Base-by-base conservation (phyloP, 169 alveolate genomes). In the Cryptosporidium andersoni region DNA sequence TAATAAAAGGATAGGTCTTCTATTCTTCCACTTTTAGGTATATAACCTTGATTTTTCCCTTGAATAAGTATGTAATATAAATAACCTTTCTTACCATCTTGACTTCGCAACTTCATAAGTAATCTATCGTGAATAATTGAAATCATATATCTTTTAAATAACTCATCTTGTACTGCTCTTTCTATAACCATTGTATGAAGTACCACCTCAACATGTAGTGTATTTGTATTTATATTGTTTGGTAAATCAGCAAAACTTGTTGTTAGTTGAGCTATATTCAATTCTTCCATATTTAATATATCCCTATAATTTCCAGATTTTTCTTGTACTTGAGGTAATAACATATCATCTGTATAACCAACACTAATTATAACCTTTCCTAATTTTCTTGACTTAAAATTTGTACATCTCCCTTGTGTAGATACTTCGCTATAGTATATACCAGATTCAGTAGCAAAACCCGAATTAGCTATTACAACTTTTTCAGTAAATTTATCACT, bases 271-370 rank as follows among this genome's bases (percentile, higher is more conserved):
- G 85, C 43, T 7, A n/a, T 74, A 62, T 74, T 74, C 5, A 74
- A 63, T 3, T 74, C 85, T 3, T 74, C 85, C 74, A 74, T 9
- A n/a, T 43, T 74, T 7, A 43, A 45, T 7, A 64, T 68, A 16
- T 74, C 55, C 11, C 74, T 74, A 48, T 74, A 74, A 34, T 56
- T 39, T 3, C 12, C 12, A 45, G 52, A 58, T 4, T 37, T 4
- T 7, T 58, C 36, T 42, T 58, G 55, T 25, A 74, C 47, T 48
- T 74, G 85, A 5, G 85, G 85, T 7, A 58, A 58, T 4, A 74
- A 34, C 85, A 74, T 74, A 12, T 74, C 85, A 3, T 58, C 62
- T n/a, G 85, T 74, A 43, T 58, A 74, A 3, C 85, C 85, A 34
- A 74, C 48, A n/a, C 60, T 74, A 36, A 62, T 36, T 11, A 58